Percentiles rank a stretch among this genome's conserved stretches.
These are phyloP conservation scores for Pestalotiopsis sp. DNA, from an alignment of 2,329 filamentous ascomycete species.

Conservation along the genomic window DNA sequence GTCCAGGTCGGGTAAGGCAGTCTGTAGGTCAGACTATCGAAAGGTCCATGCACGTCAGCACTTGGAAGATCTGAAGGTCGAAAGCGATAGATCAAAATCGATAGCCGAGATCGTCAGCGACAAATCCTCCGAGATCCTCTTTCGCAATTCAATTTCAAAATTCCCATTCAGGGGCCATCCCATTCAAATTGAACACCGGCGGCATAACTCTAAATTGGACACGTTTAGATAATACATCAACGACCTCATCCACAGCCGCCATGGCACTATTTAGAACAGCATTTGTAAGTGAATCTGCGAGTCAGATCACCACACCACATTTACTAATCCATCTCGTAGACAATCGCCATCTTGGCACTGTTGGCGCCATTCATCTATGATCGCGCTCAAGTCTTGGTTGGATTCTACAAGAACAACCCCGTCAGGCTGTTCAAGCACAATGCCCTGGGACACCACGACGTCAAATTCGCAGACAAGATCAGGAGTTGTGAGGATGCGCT, in stretches of 20 bases:
- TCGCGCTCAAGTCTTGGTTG: slow-evolving; percentile 3
- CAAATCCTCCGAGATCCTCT: background rate
- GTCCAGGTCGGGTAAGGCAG: background rate
- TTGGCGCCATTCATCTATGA: slow-evolving; percentile 8
- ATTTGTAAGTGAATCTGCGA: background rate
- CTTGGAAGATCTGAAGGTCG: background rate
- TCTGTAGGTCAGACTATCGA: background rate
- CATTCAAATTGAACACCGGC: background rate
- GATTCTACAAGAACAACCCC: slow-evolving; percentile 32
- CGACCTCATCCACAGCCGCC: background rate
- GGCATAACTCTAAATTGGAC: background rate
- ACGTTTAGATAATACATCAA: background rate
- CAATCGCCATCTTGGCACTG: background rate
- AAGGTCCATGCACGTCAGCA: background rate
- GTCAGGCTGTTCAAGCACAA: slow-evolving; percentile 27
- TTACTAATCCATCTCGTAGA: background rate
- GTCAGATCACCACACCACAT: too few species aligned
- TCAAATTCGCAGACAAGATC: slow-evolving; percentile 39
- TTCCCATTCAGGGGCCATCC: background rate
- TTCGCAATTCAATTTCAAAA: background rate
- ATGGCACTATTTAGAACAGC: background rate
- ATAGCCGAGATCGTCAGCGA: background rate
- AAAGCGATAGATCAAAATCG: background rate
- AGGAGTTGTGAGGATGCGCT: slow-evolving; percentile 42
- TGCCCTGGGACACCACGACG: slow-evolving; percentile 24